Evolutionary conservation across 2,329 filamentous ascomycete genomes (phyloP).

Genomic region (Penicillium sp.): DNA sequence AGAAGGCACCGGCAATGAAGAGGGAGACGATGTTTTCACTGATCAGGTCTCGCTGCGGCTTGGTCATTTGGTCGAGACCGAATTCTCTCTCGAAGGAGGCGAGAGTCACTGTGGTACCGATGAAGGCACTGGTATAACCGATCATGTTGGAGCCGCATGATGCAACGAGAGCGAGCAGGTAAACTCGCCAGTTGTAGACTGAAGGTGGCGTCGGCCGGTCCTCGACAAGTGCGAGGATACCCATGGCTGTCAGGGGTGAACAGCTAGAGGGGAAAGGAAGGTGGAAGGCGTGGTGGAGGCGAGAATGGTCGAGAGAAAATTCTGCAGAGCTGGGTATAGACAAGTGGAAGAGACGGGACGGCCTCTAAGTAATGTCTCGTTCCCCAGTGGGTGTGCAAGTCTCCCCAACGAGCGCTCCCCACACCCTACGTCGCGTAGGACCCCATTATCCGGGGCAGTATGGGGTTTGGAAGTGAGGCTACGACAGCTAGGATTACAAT

Average conservation of each 20-base stretch:
- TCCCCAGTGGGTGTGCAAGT: conserved; percentile 7
- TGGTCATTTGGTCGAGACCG: conserved; percentile 52
- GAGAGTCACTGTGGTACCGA: conserved; percentile 70
- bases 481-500: conserved; percentile 19
- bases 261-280: conserved; percentile 6
- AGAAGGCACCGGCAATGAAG: conserved; percentile 79
- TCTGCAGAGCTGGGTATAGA: neutral
- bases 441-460: conserved; percentile 30
- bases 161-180: conserved; percentile 52
- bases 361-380: conserved; percentile 21
- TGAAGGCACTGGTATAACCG: conserved; percentile 69
- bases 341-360: conserved; percentile 10
- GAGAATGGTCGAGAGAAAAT: conserved; percentile 7
- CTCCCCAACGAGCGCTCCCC: conserved; percentile 15
- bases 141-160: conserved; percentile 59
- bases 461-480: conserved; percentile 24
- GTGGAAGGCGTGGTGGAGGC: conserved; percentile 7
- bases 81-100: conserved; percentile 68
- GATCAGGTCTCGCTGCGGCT: conserved; percentile 54
- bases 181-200: conserved; percentile 61
- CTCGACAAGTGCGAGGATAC: conserved; percentile 39
- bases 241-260: conserved; percentile 24
- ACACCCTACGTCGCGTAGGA: conserved; percentile 25
- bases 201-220: conserved; percentile 54
- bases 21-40: conserved; percentile 73